A percentile compares a stretch with the other conserved stretches of the same genome.
Evolutionary conservation across 345 rosid genomes (phyloP).

Genomic region (Gossypium raimondii): DNA sequence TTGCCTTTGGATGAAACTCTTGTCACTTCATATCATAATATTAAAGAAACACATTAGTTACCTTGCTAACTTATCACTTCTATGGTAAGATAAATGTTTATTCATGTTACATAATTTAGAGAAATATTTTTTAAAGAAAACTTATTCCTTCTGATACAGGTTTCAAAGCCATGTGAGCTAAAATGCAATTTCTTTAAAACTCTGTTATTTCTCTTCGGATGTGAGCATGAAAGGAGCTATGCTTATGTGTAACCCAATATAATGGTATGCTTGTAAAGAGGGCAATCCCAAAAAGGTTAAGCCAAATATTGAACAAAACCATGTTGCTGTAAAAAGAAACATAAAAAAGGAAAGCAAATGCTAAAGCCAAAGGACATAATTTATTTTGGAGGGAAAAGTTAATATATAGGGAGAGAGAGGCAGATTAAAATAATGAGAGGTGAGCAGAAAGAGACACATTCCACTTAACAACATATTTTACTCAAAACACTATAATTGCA

Average conservation of each 20-base stretch:
- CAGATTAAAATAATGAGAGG: neutral
- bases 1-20: neutral
- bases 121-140: neutral
- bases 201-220: neutral
- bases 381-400: neutral
- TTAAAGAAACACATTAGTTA: conserved; percentile 4
- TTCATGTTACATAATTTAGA: neutral
- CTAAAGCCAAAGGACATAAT: conserved; percentile 1
- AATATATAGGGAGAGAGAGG: no score
- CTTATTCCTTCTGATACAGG: neutral
- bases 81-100: neutral
- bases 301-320: neutral
- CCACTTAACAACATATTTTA: conserved; percentile 28
- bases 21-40: conserved; percentile 3
- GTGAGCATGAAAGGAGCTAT: conserved; percentile 13
- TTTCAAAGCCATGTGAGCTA: neutral
- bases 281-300: conserved; percentile 31
- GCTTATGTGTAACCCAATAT: conserved; percentile 9
- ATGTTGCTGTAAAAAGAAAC: neutral
- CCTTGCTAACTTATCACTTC: neutral
- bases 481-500: conserved; percentile 55
- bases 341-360: neutral
- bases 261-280: conserved; percentile 29
- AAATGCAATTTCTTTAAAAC: neutral
- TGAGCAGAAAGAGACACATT: conserved; percentile 23